A percentile compares a stretch with the other conserved stretches of the same genome.
These are phyloP conservation scores for Rubroshorea leprosula DNA, from an alignment of 345 rosid genomes.

Conservation along the genomic window DNA sequence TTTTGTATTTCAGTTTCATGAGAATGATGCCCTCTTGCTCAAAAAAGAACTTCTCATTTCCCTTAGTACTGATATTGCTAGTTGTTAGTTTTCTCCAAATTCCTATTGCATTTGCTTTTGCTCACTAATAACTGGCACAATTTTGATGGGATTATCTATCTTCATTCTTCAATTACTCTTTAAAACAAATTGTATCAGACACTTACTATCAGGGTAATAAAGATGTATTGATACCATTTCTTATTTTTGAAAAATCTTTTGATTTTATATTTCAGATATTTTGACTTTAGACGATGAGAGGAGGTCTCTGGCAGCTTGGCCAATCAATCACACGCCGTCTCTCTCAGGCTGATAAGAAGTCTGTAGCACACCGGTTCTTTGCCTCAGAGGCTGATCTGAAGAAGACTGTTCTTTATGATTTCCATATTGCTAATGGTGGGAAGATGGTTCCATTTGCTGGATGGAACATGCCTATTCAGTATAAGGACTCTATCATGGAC, in stretches of 20 bases:
- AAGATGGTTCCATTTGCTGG: slow-evolving; percentile 99
- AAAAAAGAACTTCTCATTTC: not conserved
- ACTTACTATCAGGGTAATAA: not conserved
- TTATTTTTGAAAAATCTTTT: not conserved
- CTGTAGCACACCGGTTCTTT: slow-evolving; percentile 54
- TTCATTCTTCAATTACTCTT: too few relatives aligned
- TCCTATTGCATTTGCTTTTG: too few relatives aligned
- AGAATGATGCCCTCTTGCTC: not conserved
- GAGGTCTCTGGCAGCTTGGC: slow-evolving; percentile 96
- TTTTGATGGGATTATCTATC: too few relatives aligned
- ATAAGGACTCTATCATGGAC: slow-evolving; percentile 96
- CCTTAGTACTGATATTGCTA: too few relatives aligned
- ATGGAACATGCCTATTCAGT: slow-evolving; percentile 99
- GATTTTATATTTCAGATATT: slow-evolving; percentile 25
- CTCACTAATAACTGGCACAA: too few relatives aligned
- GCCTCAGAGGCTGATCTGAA: slow-evolving; percentile 78
- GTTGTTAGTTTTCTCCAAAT: too few relatives aligned
- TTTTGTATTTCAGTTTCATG: not conserved
- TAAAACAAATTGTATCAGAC: too few relatives aligned
- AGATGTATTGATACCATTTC: not conserved
- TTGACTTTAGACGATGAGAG: slow-evolving; percentile 61
- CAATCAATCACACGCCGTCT: slow-evolving; percentile 81
- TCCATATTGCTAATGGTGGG: slow-evolving; percentile 72
- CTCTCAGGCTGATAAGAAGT: slow-evolving; percentile 70
- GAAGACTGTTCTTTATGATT: slow-evolving; percentile 86